These are phyloP conservation scores for Abelmoschus esculentus DNA, from an alignment of 345 rosid genomes.

Conservation along the genomic window DNA sequence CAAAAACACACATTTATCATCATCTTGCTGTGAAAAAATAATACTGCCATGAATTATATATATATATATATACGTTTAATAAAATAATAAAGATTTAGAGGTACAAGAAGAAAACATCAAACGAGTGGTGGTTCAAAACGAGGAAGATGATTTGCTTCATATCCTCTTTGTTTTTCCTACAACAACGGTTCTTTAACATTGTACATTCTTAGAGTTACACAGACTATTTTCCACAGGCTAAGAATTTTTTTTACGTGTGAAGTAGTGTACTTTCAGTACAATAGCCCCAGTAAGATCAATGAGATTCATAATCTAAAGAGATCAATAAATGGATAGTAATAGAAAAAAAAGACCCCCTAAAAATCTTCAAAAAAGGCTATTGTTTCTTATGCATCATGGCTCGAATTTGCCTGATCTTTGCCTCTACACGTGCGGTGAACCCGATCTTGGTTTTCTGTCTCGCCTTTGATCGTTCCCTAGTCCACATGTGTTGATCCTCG, in stretches of 20 bases:
- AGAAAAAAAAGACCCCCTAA: neutral
- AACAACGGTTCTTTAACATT: neutral
- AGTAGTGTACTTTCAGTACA: neutral
- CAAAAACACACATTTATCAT: no score
- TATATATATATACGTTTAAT: no score
- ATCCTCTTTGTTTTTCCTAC: neutral
- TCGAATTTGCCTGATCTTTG: conserved; percentile 70
- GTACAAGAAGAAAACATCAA: no score
- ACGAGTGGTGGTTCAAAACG: no score
- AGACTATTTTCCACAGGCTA: neutral
- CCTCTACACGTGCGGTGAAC: conserved; percentile 88
- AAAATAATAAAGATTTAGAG: no score
- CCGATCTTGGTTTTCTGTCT: conserved; percentile 93
- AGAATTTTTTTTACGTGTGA: neutral
- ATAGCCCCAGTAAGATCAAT: neutral
- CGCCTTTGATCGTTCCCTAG: conserved; percentile 81
- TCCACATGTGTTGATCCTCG: conserved; percentile 77
- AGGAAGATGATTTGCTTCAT: neutral
- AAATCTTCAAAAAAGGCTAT: conserved; percentile 20
- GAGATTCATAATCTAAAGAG: conserved; percentile 19
- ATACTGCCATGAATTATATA: no score
- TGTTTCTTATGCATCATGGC: conserved; percentile 61
- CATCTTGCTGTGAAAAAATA: no score
- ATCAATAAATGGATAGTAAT: neutral
- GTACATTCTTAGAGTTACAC: neutral